These are phyloP conservation scores for Toxoplasma gondii DNA, from an alignment of 169 alveolate species.

Conservation along the genomic window DNA sequence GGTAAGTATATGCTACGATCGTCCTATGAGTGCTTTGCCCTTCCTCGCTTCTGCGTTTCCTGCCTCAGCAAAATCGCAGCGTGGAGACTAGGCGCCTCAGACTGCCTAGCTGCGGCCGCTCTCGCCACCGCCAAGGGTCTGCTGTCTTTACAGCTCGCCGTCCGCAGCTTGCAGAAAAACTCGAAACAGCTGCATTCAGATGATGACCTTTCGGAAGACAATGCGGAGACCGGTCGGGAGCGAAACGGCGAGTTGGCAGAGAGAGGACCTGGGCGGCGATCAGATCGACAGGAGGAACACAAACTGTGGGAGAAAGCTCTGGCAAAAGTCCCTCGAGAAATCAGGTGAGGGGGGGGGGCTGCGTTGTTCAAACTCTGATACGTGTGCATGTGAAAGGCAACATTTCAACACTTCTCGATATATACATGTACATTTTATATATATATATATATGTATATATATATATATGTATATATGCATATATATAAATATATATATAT, in stretches of 20 bases:
- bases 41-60: too few species aligned
- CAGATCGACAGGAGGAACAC: background rate
- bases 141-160: background rate
- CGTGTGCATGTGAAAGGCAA: too few species aligned
- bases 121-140: conserved; percentile 10
- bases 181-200: background rate
- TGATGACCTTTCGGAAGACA: background rate
- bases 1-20: too few species aligned
- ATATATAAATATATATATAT: too few species aligned
- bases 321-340: background rate
- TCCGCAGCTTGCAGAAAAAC: background rate
- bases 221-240: background rate
- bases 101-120: conserved; percentile 8
- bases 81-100: background rate
- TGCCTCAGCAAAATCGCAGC: background rate
- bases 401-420: too few species aligned
- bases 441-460: too few species aligned
- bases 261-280: background rate
- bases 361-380: too few species aligned
- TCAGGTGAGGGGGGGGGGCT: background rate
- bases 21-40: too few species aligned
- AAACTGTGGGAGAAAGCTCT: background rate
- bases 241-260: background rate
- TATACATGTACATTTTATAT: too few species aligned
- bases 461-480: too few species aligned